Evolutionary conservation across 108 stramenopile genomes (phyloP).

Genomic region (Pseudonitzschia pungens): DNA sequence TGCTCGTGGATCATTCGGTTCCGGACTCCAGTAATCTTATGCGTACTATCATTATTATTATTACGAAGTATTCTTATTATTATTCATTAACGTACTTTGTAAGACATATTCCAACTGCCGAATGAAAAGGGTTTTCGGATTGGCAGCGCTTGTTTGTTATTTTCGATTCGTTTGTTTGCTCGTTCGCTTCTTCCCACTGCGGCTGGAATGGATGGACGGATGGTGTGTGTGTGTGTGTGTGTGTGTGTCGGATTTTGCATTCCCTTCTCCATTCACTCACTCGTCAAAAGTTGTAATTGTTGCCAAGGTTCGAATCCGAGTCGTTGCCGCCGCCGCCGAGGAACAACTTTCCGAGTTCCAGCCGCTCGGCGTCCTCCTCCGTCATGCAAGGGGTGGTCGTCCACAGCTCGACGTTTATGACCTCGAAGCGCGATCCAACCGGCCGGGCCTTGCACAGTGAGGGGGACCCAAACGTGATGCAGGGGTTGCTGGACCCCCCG

Average conservation of each 20-base stretch:
- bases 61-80: no score
- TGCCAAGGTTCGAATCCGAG: not conserved
- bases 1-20: no score
- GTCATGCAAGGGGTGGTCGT: slow-evolving; percentile 68
- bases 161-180: no score
- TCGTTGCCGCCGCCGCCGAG: slow-evolving; percentile 24
- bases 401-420: slow-evolving; percentile 77
- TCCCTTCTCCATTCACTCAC: not conserved
- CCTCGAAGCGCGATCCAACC: slow-evolving; percentile 56
- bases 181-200: no score
- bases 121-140: no score
- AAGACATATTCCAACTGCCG: no score
- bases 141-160: no score
- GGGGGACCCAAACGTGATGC: slow-evolving; percentile 78
- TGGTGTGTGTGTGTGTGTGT: not conserved
- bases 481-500: slow-evolving; percentile 65
- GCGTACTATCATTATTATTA: no score
- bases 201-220: not conserved
- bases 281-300: not conserved
- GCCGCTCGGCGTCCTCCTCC: slow-evolving; percentile 61
- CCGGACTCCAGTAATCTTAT: no score
- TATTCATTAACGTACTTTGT: no score
- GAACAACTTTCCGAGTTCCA: slow-evolving; percentile 59
- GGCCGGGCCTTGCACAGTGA: slow-evolving; percentile 27
- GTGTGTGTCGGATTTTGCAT: not conserved